phyloP scores from a whole-genome alignment of 148 eudicot genomes.

The Spergularia bocconei region DNA sequence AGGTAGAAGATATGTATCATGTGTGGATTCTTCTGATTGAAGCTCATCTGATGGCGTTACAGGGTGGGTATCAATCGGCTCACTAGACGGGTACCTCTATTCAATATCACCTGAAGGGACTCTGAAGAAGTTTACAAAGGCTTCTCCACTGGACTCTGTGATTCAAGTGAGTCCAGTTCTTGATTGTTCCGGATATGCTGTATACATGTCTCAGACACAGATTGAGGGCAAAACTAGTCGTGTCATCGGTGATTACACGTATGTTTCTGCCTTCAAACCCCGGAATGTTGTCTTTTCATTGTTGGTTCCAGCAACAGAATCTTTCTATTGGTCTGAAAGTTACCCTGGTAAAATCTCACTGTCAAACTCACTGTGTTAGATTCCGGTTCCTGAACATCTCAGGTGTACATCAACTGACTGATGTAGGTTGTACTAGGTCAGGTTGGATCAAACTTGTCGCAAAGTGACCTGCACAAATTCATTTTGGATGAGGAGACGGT shows the following conservation, averaged over 20 bases:
- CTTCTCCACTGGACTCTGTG: conserved; percentile 36
- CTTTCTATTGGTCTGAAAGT: conserved; percentile 67
- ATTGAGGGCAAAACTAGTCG: conserved; percentile 66
- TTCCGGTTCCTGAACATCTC: not conserved
- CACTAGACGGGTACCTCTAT: conserved; percentile 78
- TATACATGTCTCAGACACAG: conserved; percentile 67
- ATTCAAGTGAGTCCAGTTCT: conserved; percentile 75
- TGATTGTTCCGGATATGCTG: conserved; percentile 89
- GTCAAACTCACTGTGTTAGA: not conserved
- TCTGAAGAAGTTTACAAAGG: conserved; percentile 51
- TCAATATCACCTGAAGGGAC: conserved; percentile 78
- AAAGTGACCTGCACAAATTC: conserved; percentile 63
- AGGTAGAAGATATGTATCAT: not conserved
- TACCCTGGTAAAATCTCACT: conserved; percentile 51
- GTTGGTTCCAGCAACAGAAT: conserved; percentile 74
- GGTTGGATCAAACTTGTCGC: conserved; percentile 35
- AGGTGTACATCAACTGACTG: not conserved
- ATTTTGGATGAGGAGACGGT: conserved; percentile 61
- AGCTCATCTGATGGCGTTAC: conserved; percentile 15
- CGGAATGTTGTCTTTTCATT: conserved; percentile 51
- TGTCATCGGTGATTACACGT: conserved; percentile 38
- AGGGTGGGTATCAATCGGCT: conserved; percentile 96
- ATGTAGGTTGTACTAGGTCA: conserved; percentile 38
- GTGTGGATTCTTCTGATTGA: too few species aligned
- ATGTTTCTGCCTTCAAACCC: conserved; percentile 70